Evolutionary conservation across 2,329 filamentous ascomycete genomes (phyloP), one percentile per base, ranked within the genome.

Genomic region (Xylariaceae sp.): DNA sequence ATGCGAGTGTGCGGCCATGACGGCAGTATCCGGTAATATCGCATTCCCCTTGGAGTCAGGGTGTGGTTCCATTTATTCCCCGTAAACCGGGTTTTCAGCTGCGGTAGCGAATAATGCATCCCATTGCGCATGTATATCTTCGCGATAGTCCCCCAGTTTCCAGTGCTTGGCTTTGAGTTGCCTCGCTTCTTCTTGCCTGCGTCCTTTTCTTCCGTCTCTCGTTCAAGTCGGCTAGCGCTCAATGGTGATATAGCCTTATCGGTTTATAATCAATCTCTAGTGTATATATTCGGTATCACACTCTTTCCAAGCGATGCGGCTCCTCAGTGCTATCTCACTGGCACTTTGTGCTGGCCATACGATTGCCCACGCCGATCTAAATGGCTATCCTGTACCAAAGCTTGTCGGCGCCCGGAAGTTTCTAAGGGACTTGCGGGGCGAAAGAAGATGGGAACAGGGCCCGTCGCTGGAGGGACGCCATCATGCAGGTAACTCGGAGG

Each of bases 11-110:
- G 58, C 55, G 63, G 62, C 60, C 55, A 56, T 47, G 49, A 60
- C 57, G 58, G 65, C 66, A 63, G 65, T 57, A 67, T 66, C 65
- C 65, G 65, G 63, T 50, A 66, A 66, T 67, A 65, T 66, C 58
- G 39, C 53, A 47, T 58, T 59, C 55, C 61, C 56, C 55, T 56
- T 54, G 55, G 48, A 42, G 57, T 47, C 45, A 50, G 59, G 54
- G 54, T 51, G 55, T 18, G 39, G 45, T 39, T 49, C 56, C 55
- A 59, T 63, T 59, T 56, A 61, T 49, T n/a, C 60, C 59, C 45
- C 57, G 47, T 54, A 48, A 48, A 41, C 52, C 37, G 18, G 56
- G 19, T 50, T 43, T 49, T 46, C 52, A 57, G 51, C 46, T 46
- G 19, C 44, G 22, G 49, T 55, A 47, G 49, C 26, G 50, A 46